Conservation (phyloP, 257 asterid genomes). For the Coffea eugenioides region DNA sequence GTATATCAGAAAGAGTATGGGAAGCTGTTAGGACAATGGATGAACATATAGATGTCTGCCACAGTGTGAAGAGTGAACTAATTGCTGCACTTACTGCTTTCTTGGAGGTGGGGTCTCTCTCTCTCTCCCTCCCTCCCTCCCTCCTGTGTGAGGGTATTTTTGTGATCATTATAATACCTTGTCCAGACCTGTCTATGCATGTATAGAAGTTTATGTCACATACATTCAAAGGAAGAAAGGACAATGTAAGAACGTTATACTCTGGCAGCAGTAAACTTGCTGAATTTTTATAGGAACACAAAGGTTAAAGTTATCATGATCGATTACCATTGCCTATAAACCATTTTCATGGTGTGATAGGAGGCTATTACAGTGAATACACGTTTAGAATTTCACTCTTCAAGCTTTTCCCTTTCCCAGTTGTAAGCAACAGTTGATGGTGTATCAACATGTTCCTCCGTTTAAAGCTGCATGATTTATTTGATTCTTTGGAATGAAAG, state of each 20-base stretch:
- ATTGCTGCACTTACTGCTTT: constrained; percentile 58
- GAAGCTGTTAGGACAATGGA: constrained; percentile 60
- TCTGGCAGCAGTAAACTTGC: neutral
- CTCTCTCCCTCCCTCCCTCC: neutral
- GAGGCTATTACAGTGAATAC: neutral
- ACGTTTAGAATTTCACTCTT: neutral
- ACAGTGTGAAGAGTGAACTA: constrained; percentile 53
- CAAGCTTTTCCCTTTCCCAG: neutral
- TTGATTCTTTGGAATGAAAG: neutral
- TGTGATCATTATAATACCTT: neutral
- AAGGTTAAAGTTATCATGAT: neutral
- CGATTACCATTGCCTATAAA: neutral
- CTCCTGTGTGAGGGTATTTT: neutral
- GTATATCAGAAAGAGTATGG: constrained; percentile 71
- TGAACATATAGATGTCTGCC: constrained; percentile 49
- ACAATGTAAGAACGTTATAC: neutral
- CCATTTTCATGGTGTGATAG: neutral
- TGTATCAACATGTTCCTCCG: too few species aligned
- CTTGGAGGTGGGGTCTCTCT: constrained; percentile 48
- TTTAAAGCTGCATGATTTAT: neutral
- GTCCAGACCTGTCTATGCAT: neutral
- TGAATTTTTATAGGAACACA: neutral
- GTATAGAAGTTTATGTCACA: neutral
- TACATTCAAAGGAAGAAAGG: neutral
- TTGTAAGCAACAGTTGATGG: neutral